These are phyloP conservation scores for Podospora bellae-mahoneyi DNA, from an alignment of 495 filamentous ascomycete species.

Conservation along the genomic window DNA sequence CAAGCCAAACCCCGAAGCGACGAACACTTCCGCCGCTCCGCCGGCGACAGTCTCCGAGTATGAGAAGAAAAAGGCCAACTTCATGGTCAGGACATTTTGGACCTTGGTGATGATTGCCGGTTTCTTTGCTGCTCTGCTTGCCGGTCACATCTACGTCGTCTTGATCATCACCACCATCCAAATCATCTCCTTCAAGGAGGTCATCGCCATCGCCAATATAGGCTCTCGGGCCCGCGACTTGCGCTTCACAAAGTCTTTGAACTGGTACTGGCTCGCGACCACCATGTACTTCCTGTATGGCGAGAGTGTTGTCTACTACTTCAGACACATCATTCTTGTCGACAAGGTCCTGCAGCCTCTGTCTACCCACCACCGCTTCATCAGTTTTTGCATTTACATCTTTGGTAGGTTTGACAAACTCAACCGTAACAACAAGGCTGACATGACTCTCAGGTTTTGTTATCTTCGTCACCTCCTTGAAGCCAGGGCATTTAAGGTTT, in stretches of 20 bases:
- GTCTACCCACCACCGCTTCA: conserved; percentile 96
- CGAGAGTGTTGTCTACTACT: conserved; percentile 99
- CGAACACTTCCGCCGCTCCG: neutral
- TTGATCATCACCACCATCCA: conserved; percentile 87
- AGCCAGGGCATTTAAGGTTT: conserved; percentile 93
- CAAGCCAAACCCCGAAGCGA: neutral
- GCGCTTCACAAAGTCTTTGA: conserved; percentile 89
- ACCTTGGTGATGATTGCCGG: conserved; percentile 92
- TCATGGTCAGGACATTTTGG: conserved; percentile 97
- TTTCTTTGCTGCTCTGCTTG: conserved; percentile 89
- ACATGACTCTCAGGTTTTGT: conserved; percentile 69
- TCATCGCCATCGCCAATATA: conserved; percentile 95
- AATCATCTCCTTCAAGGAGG: conserved; percentile 98
- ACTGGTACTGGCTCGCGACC: conserved; percentile 98
- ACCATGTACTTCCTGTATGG: conserved; percentile 99
- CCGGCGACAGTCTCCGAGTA: conserved; percentile 58
- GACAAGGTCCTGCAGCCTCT: conserved; percentile 88
- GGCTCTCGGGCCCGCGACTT: conserved; percentile 87
- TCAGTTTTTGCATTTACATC: conserved; percentile 95
- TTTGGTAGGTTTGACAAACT: conserved; percentile 62
- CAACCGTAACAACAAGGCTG: neutral
- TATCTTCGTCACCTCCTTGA: conserved; percentile 95
- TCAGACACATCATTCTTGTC: conserved; percentile 96
- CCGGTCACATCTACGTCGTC: conserved; percentile 96
- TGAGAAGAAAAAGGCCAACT: conserved; percentile 98